These are phyloP conservation scores for Umbelopsis sp. DNA, from an alignment of 371 early-diverging fungal species.

Conservation along the genomic window DNA sequence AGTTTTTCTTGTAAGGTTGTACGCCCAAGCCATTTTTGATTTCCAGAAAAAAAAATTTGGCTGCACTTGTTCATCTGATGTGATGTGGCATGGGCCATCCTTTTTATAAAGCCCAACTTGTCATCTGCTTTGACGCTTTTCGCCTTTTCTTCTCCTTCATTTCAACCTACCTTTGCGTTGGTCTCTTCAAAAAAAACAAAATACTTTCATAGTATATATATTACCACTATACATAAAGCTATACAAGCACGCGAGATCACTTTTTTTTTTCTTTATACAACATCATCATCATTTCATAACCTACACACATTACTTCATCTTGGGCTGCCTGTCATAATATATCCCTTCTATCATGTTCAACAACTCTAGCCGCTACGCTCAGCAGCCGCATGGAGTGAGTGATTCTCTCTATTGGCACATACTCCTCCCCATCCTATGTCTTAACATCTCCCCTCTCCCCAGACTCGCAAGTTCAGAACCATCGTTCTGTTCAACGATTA, in stretches of 20 bases:
- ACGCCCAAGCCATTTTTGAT: constrained; percentile 15
- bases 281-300: not conserved
- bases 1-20: constrained; percentile 7
- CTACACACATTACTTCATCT: not conserved
- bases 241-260: not conserved
- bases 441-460: not conserved
- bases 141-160: not conserved
- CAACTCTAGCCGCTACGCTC: not conserved
- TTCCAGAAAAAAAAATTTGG: not conserved
- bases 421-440: no score
- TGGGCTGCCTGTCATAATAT: not conserved
- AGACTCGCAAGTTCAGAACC: constrained; percentile 9
- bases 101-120: constrained; percentile 9
- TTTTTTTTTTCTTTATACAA: constrained; percentile 1
- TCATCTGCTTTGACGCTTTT: constrained; percentile 12
- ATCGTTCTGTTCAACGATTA: constrained; percentile 11
- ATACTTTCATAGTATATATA: no score
- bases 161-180: no score
- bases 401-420: not conserved
- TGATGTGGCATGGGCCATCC: constrained; percentile 20
- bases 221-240: no score
- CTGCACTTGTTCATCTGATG: constrained; percentile 12
- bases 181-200: no score
- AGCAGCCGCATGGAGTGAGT: constrained; percentile 11
- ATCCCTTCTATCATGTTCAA: constrained; percentile 1